A percentile compares a stretch with the other conserved stretches of the same genome.
Conservation (phyloP, 202 grass and related monocot genomes). For the Cymbopogon flexuosus region DNA sequence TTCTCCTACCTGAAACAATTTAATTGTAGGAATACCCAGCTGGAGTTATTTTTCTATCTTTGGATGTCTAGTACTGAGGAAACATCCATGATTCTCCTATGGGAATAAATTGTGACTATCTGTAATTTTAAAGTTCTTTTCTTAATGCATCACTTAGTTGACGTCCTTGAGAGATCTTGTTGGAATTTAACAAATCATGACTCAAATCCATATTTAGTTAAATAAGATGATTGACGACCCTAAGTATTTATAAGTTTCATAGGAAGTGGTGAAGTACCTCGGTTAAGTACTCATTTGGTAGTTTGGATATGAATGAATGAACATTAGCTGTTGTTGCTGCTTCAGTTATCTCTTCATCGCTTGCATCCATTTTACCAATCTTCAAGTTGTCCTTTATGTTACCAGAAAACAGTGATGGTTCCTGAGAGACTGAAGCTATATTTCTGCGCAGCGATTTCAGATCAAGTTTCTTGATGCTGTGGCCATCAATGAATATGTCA, state of each 20-base stretch:
- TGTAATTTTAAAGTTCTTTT: neutral
- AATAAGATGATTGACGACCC: neutral
- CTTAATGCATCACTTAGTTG: neutral
- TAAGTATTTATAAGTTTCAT: neutral
- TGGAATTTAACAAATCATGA: neutral
- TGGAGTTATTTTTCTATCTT: neutral
- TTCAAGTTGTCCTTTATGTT: slow-evolving; percentile 59
- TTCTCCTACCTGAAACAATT: slow-evolving; percentile 50
- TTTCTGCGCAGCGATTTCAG: slow-evolving; percentile 53
- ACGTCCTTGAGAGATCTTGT: slow-evolving; percentile 12
- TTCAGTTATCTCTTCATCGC: slow-evolving; percentile 45
- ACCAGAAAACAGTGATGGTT: slow-evolving; percentile 61
- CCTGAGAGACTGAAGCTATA: slow-evolving; percentile 59
- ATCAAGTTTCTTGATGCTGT: slow-evolving; percentile 53
- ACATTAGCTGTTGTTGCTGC: slow-evolving; percentile 53
- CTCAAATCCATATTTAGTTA: neutral
- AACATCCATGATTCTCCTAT: neutral
- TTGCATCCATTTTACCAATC: slow-evolving; percentile 49
- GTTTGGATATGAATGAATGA: slow-evolving; percentile 51
- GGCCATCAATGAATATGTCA: slow-evolving; percentile 46
- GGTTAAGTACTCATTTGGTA: slow-evolving; percentile 46
- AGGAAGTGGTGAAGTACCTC: slow-evolving; percentile 35
- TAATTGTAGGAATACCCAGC: neutral
- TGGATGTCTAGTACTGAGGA: neutral
- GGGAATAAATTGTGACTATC: neutral